A percentile compares a stretch with the other conserved stretches of the same genome.
Conservation (phyloP, 768 basidiomycete species). For the Mycena leptocephala region DNA sequence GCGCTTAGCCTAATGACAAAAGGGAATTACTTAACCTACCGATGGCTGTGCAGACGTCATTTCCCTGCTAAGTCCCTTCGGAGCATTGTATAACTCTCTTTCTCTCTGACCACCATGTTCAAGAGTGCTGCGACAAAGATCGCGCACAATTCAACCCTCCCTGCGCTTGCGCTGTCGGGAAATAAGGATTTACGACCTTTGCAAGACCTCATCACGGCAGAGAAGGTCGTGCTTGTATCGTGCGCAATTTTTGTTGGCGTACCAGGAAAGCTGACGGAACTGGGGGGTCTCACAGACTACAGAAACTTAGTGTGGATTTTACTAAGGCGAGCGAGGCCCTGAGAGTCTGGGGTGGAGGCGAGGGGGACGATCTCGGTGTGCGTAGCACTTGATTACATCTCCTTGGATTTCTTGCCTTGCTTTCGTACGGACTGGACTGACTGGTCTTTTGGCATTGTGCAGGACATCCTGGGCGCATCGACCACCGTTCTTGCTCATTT, state of each 20-base stretch:
- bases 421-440: constrained; percentile 1
- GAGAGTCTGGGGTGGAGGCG: constrained; percentile 81
- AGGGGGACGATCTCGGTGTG: constrained; percentile 89
- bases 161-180: constrained; percentile 68
- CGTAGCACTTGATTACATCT: constrained; percentile 47
- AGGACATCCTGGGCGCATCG: constrained; percentile 87
- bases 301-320: constrained; percentile 77
- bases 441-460: constrained; percentile 10
- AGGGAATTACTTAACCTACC: no score
- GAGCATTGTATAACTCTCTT: no score
- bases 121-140: constrained; percentile 85
- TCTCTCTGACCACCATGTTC: constrained; percentile 69
- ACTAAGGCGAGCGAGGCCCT: constrained; percentile 82
- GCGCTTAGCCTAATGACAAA: no score
- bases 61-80: no score
- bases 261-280: neutral
- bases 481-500: constrained; percentile 76
- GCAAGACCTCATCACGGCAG: constrained; percentile 92
- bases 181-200: constrained; percentile 87
- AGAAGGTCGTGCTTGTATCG: constrained; percentile 88
- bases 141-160: constrained; percentile 91
- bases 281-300: constrained; percentile 59
- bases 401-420: neutral
- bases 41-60: no score
- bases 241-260: constrained; percentile 51